Conservation (phyloP, 2,329 filamentous ascomycete genomes). For the Immersiporthe knoxdaviesiana region DNA sequence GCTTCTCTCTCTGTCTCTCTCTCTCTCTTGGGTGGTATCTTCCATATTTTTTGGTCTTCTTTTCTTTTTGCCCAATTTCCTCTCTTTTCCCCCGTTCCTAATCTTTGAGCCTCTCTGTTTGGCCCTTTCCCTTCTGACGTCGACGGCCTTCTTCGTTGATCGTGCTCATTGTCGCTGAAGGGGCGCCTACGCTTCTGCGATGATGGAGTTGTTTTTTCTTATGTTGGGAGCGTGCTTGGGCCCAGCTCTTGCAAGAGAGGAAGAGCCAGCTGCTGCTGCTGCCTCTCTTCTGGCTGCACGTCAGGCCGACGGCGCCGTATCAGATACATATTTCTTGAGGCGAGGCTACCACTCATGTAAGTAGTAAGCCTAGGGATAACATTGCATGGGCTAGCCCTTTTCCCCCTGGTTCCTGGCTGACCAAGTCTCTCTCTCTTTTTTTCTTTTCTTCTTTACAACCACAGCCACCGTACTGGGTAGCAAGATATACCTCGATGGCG, state of each 20-base stretch:
- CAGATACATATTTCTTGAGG: constrained; percentile 24
- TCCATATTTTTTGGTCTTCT: neutral
- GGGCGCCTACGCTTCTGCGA: neutral
- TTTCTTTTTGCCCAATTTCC: neutral
- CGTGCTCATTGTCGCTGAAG: neutral
- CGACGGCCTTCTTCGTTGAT: neutral
- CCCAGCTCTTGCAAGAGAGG: neutral
- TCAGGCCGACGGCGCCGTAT: constrained; percentile 17
- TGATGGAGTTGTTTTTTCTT: constrained; percentile 18
- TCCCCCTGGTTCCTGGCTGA: too few species aligned
- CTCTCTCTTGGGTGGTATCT: neutral
- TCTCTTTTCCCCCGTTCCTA: neutral
- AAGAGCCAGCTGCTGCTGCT: neutral
- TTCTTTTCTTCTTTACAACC: neutral
- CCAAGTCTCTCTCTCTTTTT: too few species aligned
- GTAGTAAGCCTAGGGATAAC: constrained; percentile 18
- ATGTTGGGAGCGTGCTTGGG: neutral
- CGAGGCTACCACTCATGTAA: constrained; percentile 34
- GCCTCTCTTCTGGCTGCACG: neutral
- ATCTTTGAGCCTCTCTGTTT: neutral
- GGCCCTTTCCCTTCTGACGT: neutral
- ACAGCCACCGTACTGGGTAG: constrained; percentile 33
- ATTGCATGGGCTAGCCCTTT: too few species aligned
- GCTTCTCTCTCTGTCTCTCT: too few species aligned
- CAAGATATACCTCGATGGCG: constrained; percentile 34